phyloP scores from a whole-genome alignment of 2,329 filamentous ascomycete species.

The Xylariaceae sp. region DNA sequence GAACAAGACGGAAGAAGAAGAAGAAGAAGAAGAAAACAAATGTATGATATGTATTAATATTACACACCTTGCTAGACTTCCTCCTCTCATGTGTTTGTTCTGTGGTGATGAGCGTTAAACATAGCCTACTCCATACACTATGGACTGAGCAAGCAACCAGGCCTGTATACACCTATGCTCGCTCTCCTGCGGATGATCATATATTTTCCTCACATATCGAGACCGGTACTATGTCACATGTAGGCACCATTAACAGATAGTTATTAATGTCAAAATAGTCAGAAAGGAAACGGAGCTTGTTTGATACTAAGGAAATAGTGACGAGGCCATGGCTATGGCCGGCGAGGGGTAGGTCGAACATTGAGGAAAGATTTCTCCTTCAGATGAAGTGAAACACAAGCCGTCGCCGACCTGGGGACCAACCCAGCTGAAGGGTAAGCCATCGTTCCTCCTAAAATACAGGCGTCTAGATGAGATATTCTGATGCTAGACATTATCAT shows the following conservation, averaged over 20 bases:
- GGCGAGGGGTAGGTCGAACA: constrained; percentile 21
- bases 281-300: constrained; percentile 23
- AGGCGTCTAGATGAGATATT: constrained; percentile 29
- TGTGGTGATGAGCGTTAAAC: no score
- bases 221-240: no score
- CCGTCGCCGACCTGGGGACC: constrained; percentile 17
- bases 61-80: no score
- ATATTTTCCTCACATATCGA: no score
- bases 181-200: no score
- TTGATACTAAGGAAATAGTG: constrained; percentile 31
- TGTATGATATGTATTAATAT: constrained; percentile 17
- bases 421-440: constrained; percentile 16
- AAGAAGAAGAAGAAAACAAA: constrained; percentile 12
- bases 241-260: no score
- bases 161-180: no score
- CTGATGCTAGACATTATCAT: constrained; percentile 27
- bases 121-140: no score
- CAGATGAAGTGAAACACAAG: constrained; percentile 22
- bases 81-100: no score
- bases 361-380: constrained; percentile 18
- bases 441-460: constrained; percentile 31
- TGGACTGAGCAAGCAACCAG: no score
- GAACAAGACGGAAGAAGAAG: no score
- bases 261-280: no score
- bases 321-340: constrained; percentile 22